Base-by-base conservation (phyloP, 257 asterid species). In the Verbena officinalis region DNA sequence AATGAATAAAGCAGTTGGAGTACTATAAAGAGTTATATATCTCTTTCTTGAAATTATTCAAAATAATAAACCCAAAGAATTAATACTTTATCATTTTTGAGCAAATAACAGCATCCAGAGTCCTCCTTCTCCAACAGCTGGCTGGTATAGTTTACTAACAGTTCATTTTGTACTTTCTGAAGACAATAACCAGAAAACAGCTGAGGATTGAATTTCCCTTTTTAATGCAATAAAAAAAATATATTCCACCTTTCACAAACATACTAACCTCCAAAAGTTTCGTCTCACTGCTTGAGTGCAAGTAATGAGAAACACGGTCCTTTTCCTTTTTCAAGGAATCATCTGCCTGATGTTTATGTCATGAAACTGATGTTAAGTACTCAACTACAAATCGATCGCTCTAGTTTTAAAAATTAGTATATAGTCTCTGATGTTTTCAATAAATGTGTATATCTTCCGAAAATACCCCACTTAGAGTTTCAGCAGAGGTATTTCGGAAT, bases 91-190 rank as follows among this genome's bases (percentile, higher is more conserved):
- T 79, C 86, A 55, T 83, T 79, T 53, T 71, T 73, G 36, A 86
- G 87, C 75, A 85, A 63, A n/a, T 70, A 81, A 59, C 74, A 79
- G 46, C 82, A 74, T 57, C 95, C 95, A 56, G 95, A 81, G 52
- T 83, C 76, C 73, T 85, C 87, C 75, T 86, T 83, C 53, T 79
- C 85, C 51, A 86, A 74, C 70, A 86, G 60, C 31, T 81, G 86
- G 36, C 55, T 75, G 42, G 76, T 43, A 60, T 75, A 54, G 31
- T 43, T 55, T 11, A 69, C 79, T 75, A 86, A 27, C 70, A 86
- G 68, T 45, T 86, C 83, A 45, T 69, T 8, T 69, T 64, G 76
- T 40, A 72, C 79, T 78, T 49, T 74, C 88, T 82, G 59, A 58
- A 23, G 65, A 42, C 57, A 24, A 67, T 17, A 58, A 3, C 16